phyloP scores from a whole-genome alignment of 371 early-diverging fungal genomes.

The Mucor sp. region DNA sequence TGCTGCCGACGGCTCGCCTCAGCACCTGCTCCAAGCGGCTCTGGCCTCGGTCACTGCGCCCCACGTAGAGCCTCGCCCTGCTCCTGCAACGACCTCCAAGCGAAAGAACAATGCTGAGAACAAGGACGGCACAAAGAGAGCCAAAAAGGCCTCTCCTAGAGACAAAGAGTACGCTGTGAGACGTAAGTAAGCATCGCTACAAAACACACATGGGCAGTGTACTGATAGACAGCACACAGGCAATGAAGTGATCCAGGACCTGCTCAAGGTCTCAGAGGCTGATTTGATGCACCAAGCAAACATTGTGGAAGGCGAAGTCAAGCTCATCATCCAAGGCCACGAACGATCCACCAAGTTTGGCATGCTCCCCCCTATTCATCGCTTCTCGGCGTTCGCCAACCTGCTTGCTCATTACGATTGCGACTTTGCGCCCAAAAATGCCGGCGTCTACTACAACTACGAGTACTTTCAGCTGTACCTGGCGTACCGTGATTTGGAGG shows the following conservation, averaged over 20 bases:
- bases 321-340: constrained; percentile 45
- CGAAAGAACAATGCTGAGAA: constrained; percentile 20
- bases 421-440: constrained; percentile 55
- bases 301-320: constrained; percentile 44
- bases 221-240: constrained; percentile 19
- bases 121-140: constrained; percentile 26
- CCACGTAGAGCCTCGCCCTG: background rate
- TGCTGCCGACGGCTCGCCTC: constrained; percentile 37
- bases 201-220: background rate
- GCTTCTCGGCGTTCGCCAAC: constrained; percentile 51
- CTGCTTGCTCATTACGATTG: constrained; percentile 50
- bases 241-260: constrained; percentile 44
- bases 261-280: constrained; percentile 44
- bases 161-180: constrained; percentile 49
- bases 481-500: constrained; percentile 48
- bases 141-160: constrained; percentile 43
- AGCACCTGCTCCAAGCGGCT: constrained; percentile 49
- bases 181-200: constrained; percentile 25
- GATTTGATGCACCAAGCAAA: constrained; percentile 49
- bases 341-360: constrained; percentile 40
- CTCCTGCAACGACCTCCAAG: constrained; percentile 15
- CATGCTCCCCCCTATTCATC: constrained; percentile 37
- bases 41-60: constrained; percentile 38
- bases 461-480: constrained; percentile 52
- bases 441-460: constrained; percentile 53